Percentiles rank a stretch among this genome's conserved stretches.
These are phyloP conservation scores for Chlorella sp. DNA, from an alignment of 139 green algal species.

Conservation along the genomic window DNA sequence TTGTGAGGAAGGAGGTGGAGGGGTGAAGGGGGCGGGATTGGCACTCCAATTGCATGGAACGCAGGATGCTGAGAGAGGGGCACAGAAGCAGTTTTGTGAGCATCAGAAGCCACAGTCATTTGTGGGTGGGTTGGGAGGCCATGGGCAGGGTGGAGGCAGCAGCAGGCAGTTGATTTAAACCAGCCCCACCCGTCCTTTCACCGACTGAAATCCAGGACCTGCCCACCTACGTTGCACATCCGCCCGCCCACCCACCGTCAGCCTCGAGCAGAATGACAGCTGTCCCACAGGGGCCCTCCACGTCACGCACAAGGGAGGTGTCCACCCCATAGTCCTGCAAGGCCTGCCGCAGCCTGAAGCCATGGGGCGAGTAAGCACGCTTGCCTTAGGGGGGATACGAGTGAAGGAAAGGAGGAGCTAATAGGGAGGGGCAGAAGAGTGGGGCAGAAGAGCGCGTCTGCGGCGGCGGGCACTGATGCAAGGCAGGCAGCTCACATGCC, in stretches of 20 bases:
- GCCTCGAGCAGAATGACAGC: conserved; percentile 28
- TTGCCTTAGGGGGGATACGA: not conserved
- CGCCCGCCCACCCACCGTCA: not conserved
- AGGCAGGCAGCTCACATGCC: conserved; percentile 4
- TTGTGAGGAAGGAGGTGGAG: not conserved
- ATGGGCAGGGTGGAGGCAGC: too few species aligned
- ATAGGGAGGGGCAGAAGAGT: not conserved
- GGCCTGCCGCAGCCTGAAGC: conserved; percentile 2
- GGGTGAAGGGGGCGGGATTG: not conserved
- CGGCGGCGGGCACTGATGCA: not conserved
- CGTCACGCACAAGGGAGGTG: not conserved
- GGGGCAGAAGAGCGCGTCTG: too few species aligned
- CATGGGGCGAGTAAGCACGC: not conserved
- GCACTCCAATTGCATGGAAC: not conserved
- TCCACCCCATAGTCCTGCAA: conserved; percentile 6
- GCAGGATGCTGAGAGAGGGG: not conserved
- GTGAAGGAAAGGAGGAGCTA: not conserved
- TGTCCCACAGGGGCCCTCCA: conserved; percentile 18
- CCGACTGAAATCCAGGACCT: not conserved
- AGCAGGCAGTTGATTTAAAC: too few species aligned
- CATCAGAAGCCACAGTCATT: too few species aligned
- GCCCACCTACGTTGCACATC: not conserved
- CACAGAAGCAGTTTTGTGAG: too few species aligned
- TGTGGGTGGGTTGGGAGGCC: too few species aligned
- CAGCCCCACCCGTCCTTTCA: too few species aligned